A percentile compares a stretch with the other conserved stretches of the same genome.
phyloP scores from a whole-genome alignment of 148 eudicot genomes.

The Chenopodium berlandieri region DNA sequence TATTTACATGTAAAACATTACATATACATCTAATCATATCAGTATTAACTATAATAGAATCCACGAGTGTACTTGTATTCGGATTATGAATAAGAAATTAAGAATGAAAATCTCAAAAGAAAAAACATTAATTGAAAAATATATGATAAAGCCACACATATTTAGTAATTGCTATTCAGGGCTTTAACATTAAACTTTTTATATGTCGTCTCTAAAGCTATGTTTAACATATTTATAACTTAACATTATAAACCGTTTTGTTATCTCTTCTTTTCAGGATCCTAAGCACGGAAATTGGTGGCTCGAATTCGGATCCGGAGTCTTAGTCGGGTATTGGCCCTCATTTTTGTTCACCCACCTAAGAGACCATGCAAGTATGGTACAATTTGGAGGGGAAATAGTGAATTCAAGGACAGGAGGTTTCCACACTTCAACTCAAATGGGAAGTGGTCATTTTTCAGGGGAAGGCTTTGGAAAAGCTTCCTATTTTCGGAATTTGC shows the following conservation, averaged over 20 bases:
- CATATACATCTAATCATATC: no score
- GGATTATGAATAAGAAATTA: no score
- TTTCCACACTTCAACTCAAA: slow-evolving; percentile 70
- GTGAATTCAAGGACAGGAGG: slow-evolving; percentile 52
- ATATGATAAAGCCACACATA: no score
- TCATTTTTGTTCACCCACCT: slow-evolving; percentile 66
- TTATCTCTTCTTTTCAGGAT: slow-evolving; percentile 40
- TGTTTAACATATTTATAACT: no score
- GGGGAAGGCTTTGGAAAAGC: slow-evolving; percentile 79
- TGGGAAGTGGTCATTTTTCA: slow-evolving; percentile 94
- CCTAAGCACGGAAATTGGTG: slow-evolving; percentile 97
- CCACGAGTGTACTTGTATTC: no score
- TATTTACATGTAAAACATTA: background rate
- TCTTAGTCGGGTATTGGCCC: slow-evolving; percentile 90
- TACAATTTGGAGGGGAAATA: slow-evolving; percentile 87
- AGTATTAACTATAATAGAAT: no score
- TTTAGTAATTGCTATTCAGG: no score
- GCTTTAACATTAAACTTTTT: no score
- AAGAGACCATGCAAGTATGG: slow-evolving; percentile 69
- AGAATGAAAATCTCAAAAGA: no score
- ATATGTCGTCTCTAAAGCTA: no score
- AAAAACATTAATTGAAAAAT: no score
- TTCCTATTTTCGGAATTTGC: slow-evolving; percentile 72
- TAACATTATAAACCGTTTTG: background rate
- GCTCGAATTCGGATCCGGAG: slow-evolving; percentile 83